Conservation (phyloP, 371 early-diverging fungal species). For the Dichotomocladium elegans region DNA sequence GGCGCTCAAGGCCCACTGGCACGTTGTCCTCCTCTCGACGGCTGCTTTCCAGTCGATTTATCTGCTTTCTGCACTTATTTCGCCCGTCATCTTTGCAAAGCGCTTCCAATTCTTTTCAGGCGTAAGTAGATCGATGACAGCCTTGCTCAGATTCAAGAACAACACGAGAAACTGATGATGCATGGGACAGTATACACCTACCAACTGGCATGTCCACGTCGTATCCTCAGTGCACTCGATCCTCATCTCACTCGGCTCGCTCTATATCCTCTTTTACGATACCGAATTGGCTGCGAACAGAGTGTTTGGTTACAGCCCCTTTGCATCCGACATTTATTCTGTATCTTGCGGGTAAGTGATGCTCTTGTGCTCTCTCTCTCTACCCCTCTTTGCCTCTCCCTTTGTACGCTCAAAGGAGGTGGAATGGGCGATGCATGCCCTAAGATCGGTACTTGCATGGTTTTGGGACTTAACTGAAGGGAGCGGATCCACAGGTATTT, state of each 20-base stretch:
- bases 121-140: constrained; percentile 16
- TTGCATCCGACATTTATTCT: constrained; percentile 74
- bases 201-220: constrained; percentile 77
- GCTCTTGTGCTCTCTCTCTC: too few species aligned
- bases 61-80: constrained; percentile 51
- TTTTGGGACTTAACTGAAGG: too few species aligned
- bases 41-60: constrained; percentile 50
- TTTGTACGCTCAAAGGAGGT: too few species aligned
- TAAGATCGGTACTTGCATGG: not conserved
- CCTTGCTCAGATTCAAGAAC: not conserved
- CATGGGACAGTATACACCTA: constrained; percentile 45
- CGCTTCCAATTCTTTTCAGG: constrained; percentile 60
- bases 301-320: constrained; percentile 73
- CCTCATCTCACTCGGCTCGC: constrained; percentile 51
- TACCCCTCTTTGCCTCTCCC: too few species aligned
- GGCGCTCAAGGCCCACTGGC: constrained; percentile 40
- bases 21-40: constrained; percentile 31
- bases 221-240: constrained; percentile 59
- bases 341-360: constrained; percentile 74
- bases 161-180: too few species aligned
- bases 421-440: not conserved
- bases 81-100: constrained; percentile 57
- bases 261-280: constrained; percentile 60
- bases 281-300: constrained; percentile 59
- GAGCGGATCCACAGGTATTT: constrained; percentile 83